Base-by-base conservation (phyloP, 2,329 filamentous ascomycete species). In the Phialophora chinensis region DNA sequence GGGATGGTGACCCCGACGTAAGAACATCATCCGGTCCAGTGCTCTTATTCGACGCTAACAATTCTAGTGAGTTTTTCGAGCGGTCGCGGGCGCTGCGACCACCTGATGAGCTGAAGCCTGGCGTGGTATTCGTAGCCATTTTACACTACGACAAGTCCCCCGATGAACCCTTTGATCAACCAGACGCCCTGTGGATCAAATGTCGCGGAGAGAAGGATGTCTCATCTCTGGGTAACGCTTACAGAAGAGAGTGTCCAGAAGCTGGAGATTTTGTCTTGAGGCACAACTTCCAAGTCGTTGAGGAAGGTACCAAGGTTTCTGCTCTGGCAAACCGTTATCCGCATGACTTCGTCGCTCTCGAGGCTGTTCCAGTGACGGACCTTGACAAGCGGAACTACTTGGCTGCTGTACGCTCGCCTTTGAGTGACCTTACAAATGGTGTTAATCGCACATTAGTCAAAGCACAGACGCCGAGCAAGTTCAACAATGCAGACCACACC, bases 321-420 rank as follows among this genome's bases (percentile, higher is more conserved):
- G 55, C 66, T 42, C 50, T 71, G 25, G 38, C 72, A 3, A 67
- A 74, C 56, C 53, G 66, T 23, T 71, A 68, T 53, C 60, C 66
- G 20, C 70, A 74, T 61, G 62, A 70, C 17, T 53, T 77, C 27
- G 65, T 76, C 27, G 69, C 73, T 17, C 58, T 75, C 8, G 73
- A 71, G 55, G 74, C 74, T 27, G 57, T 75, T 17, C 63, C 69
- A 12, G 12, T 38, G 33, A 63, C 67, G 25, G 58, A 66, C 33
- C 17, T 62, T 33, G 44, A 47, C 6, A 50, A 25, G n/a, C 63
- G 61, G 20, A 64, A 38, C 38, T 23, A 53, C 50, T 44, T 25
- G 25, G 25, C 54, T 23, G 5, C 35, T 10, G 17, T 47, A 17
- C 66, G 42, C 35, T 31, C 31, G 12, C 59, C 57, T 8, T 50